Evolutionary conservation across 2,329 filamentous ascomycete species (phyloP).

Genomic region (Aureobasidium leucospermi): DNA sequence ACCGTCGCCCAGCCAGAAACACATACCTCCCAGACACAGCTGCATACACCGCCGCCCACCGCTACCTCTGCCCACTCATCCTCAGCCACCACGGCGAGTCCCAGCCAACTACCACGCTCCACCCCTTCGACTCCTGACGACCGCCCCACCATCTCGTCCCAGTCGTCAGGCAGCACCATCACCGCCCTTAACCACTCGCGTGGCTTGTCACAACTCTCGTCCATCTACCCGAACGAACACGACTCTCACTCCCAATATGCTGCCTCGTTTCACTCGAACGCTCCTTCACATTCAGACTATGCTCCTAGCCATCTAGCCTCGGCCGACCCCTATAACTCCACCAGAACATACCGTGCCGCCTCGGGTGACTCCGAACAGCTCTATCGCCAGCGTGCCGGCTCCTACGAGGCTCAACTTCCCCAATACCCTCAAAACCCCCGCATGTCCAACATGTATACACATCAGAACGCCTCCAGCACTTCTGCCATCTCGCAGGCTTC

Average conservation of each 20-base stretch:
- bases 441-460: constrained; percentile 36
- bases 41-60: constrained; percentile 24
- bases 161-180: constrained; percentile 31
- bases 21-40: constrained; percentile 15
- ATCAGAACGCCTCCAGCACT: constrained; percentile 40
- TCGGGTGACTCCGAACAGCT: constrained; percentile 2
- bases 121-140: constrained; percentile 4
- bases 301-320: neutral
- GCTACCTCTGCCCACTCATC: constrained; percentile 13
- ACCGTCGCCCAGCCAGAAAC: constrained; percentile 26
- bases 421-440: constrained; percentile 17
- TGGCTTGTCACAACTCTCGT: constrained; percentile 24
- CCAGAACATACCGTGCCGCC: constrained; percentile 7
- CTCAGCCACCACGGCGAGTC: constrained; percentile 19
- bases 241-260: constrained; percentile 9
- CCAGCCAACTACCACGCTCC: neutral
- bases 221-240: constrained; percentile 8
- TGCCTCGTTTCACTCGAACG: constrained; percentile 4
- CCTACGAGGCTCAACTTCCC: constrained; percentile 15
- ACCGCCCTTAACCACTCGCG: constrained; percentile 29
- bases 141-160: constrained; percentile 22
- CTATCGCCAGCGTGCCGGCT: constrained; percentile 5
- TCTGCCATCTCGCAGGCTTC: constrained; percentile 34
- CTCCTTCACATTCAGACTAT: neutral
- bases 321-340: neutral